A percentile compares a stretch with the other conserved stretches of the same genome.
These are phyloP conservation scores for Arachis hypogaea DNA, from an alignment of 306 rosid species.

Conservation along the genomic window DNA sequence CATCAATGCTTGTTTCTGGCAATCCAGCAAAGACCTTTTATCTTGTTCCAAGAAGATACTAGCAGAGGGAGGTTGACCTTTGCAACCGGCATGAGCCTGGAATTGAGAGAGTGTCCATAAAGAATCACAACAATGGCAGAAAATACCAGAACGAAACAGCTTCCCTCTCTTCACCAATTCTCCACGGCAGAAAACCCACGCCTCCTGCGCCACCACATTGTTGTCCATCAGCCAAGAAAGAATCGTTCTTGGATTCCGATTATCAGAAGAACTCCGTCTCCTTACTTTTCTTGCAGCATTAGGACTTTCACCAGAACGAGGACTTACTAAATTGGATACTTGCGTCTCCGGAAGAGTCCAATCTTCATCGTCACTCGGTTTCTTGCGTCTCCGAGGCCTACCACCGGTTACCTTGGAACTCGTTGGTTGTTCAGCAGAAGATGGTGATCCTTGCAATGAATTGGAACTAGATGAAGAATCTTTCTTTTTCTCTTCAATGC, in stretches of 20 bases:
- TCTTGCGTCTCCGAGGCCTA: not conserved
- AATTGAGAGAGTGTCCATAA: constrained; percentile 47
- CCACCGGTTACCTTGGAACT: not conserved
- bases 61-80: constrained; percentile 61
- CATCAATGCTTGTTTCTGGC: constrained; percentile 40
- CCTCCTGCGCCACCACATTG: constrained; percentile 20
- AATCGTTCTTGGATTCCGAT: constrained; percentile 29
- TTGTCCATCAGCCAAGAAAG: constrained; percentile 48
- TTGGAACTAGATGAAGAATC: not conserved
- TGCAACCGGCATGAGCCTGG: constrained; percentile 65
- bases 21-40: constrained; percentile 59
- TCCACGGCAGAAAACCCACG: constrained; percentile 43
- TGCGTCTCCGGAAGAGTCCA: too few species aligned
- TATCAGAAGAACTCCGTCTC: not conserved
- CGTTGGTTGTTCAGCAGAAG: too few species aligned
- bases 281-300: not conserved
- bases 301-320: not conserved
- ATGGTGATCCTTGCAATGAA: not conserved
- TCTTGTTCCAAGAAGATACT: constrained; percentile 61
- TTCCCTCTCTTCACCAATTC: constrained; percentile 43
- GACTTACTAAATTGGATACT: too few species aligned
- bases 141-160: constrained; percentile 49
- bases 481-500: constrained; percentile 21
- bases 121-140: constrained; percentile 61
- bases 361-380: not conserved